Evolutionary conservation across 441 rosid genomes (phyloP), one percentile per base, ranked within the genome.

Genomic region (Codiaeum variegatum): DNA sequence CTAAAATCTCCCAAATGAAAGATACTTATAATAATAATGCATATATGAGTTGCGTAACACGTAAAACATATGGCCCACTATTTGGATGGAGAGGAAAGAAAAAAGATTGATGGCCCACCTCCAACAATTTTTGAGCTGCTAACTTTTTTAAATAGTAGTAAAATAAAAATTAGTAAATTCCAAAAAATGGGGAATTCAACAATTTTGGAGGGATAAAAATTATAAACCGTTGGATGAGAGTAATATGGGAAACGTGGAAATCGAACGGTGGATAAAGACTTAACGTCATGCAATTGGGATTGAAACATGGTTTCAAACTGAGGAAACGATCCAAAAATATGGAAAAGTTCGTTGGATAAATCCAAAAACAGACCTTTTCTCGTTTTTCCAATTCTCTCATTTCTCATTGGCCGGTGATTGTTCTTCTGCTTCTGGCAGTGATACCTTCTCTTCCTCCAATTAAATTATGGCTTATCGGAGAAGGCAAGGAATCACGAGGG

Each of bases 391-490:
- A 51, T n/a, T 55, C 9, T 29, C 23, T 28, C 13, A 11, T 12
- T 56, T n/a, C 24, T 55, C 55, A 31, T 73, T 24, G 66, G 49
- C n/a, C 21, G 31, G 36, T 56, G 70, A 52, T 34, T 28, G 15
- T 11, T 19, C n/a, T 76, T 67, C 29, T 56, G 34, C 62, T 13
- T 60, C 62, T n/a, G 32, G 67, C 26, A 52, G 40, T 55, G 65
- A 7, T 51, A n/a, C 29, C 24, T 44, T 40, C 55, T 46, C 70
- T 40, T 54, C 49, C 58, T 59, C 70, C 19, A 31, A 21, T 62
- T 42, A n/a, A 46, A 59, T 28, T 13, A 26, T 94, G 98, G 98
- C 99, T 56, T 94, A 92, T 66, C 78, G 99, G 83, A 88, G 99
- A 80, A 88, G 87, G 80, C 98, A 91, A 58, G 99, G 98, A 38